Percentiles rank a stretch among this genome's conserved stretches.
These are phyloP conservation scores for Tulasnella calospora DNA, from an alignment of 768 basidiomycete genomes.

Conservation along the genomic window DNA sequence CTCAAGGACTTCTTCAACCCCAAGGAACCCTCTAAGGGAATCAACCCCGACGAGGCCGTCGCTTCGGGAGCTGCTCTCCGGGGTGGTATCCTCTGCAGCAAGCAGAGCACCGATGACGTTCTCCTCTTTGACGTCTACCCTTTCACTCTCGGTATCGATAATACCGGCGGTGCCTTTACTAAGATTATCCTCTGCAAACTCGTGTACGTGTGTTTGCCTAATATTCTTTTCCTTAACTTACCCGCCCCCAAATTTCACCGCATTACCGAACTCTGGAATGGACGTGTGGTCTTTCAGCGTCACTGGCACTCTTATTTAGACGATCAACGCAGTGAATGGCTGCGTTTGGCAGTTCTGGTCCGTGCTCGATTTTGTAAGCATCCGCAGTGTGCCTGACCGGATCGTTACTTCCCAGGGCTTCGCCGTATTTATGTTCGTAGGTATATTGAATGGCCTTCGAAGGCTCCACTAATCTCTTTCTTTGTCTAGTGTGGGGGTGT, in stretches of 20 bases:
- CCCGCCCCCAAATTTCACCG: neutral
- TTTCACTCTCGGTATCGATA: too few relatives aligned
- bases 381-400: too few relatives aligned
- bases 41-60: too few relatives aligned
- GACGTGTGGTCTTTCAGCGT: constrained; percentile 9
- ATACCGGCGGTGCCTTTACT: too few relatives aligned
- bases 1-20: constrained; percentile 94
- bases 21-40: too few relatives aligned
- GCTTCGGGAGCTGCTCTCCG: too few relatives aligned
- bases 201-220: too few relatives aligned
- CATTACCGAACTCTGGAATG: constrained; percentile 13
- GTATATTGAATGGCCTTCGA: neutral
- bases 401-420: too few relatives aligned
- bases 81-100: too few relatives aligned
- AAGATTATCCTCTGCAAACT: too few relatives aligned
- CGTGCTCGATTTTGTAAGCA: neutral
- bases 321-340: constrained; percentile 12
- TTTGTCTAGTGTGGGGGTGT: neutral
- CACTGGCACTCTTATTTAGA: constrained; percentile 22
- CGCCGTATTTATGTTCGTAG: constrained; percentile 15
- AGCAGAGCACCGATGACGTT: too few relatives aligned
- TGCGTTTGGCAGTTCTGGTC: neutral
- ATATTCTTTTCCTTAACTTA: neutral
- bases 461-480: neutral
- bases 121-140: too few relatives aligned